Base-by-base conservation (phyloP, 2,329 filamentous ascomycete genomes). In the Fusarium pininemorale region DNA sequence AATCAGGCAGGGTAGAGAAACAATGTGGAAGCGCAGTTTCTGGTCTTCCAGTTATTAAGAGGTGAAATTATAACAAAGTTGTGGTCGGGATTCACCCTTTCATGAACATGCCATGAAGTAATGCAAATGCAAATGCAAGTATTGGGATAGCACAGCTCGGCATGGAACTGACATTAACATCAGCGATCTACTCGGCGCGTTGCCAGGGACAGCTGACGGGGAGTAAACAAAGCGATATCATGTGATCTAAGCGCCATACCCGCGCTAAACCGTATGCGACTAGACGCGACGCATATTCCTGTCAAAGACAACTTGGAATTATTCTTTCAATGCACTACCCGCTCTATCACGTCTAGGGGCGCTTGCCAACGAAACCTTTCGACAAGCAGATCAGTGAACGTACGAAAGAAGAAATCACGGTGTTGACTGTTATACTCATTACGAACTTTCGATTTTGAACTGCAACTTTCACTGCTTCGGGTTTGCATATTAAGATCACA, bases 191-290 rank as follows among this genome's bases (percentile, higher is more conserved):
- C 48, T 38, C 57, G 58, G 48, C 22, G 44, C 72, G 79, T 81
- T 81, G 79, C 79, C 71, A 69, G 78, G 79, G 72, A 69, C 63
- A 55, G 35, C 63, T 37, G 42, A 41, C 15, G 65, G 67, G 75
- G 73, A 77, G 77, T 79, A 79, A 79, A 79, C 78, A 79, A 79
- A 74, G 42, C 22, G 3, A 18, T 14, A 7, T 18, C 78, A 79
- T 78, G 78, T 79, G 78, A 76, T 44, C 9, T 24, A 16, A 15
- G 28, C 30, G 37, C 28, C 26, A 7, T 1, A 3, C 4, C 2
- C 1, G 12, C 62, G 67, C 77, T 79, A 79, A 66, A 7, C 69
- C 61, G 7, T 16, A 63, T 38, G 16, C 16, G 66, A 75, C 57
- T 75, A 72, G 54, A 42, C 59, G 62, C 47, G 64, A 61, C 70